Evolutionary conservation across 805 yeast genomes (phyloP), one percentile per base, ranked within the genome.

Genomic region (Ogataea nonfermentans): DNA sequence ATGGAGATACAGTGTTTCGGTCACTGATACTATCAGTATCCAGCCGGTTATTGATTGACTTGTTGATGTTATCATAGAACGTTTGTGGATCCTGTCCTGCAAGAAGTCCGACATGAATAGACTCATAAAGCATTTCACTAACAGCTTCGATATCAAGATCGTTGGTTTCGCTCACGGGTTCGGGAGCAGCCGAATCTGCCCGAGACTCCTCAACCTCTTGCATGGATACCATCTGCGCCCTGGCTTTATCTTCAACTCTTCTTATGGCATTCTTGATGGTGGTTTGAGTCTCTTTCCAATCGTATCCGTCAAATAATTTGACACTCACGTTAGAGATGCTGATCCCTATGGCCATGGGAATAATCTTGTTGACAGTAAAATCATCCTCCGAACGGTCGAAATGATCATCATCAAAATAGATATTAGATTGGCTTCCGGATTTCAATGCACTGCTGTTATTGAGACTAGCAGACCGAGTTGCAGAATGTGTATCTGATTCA

Each of bases 261-360:
- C 73, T 74, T 0, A 90, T 80, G 0, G 86, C 84, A n/a, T 71
- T 74, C 9, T 69, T 66, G 20, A 93, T 81, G 0, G 80, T 69
- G 16, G 68, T 69, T 41, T 95, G 71, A 0, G 98, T 88, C 29
- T 77, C 76, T 40, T 74, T 74, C 95, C 97, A 89, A 52, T 93
- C 98, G 56, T 81, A 93, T 0, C 99, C 99, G 64, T 93, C 99
- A 57, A 75, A 80, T 13, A 91, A 62, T 35, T 69, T 74, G 2
- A 84, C 52, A 1, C 52, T 55, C 0, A 68, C 60, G 33, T 70
- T 70, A 2, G 70, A 56, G 4, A 72, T 53, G 30, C 66, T 65
- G 1, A 73, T 31, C 15, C 51, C 47, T 1, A 68, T 28, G 2
- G 49, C 37, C 40, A 66, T 24, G 9, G 71, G 71, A 14, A 53